These are phyloP conservation scores for Cyclotella sp. DNA, from an alignment of 108 stramenopile genomes.

Conservation along the genomic window DNA sequence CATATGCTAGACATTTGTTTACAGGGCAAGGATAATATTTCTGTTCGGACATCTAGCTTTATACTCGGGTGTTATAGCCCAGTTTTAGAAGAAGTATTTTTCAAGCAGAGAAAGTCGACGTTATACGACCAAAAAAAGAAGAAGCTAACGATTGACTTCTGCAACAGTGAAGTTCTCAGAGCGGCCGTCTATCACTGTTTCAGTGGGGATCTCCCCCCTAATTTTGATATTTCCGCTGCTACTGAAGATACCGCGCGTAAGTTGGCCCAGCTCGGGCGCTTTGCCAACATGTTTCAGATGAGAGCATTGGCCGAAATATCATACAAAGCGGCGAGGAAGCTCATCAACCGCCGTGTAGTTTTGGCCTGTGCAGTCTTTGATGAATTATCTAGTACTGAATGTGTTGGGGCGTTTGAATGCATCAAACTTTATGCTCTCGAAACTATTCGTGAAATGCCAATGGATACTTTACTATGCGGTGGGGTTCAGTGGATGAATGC, in stretches of 20 bases:
- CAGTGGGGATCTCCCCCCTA: slow-evolving; percentile 51
- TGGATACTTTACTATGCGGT: slow-evolving; percentile 49
- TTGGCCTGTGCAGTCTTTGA: slow-evolving; percentile 75
- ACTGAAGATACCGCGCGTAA: slow-evolving; percentile 53
- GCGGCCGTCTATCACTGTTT: slow-evolving; percentile 66
- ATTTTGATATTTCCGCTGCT: slow-evolving; percentile 47
- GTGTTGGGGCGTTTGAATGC: slow-evolving; percentile 33
- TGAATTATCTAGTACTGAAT: slow-evolving; percentile 59
- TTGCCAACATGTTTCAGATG: slow-evolving; percentile 58
- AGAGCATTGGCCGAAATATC: slow-evolving; percentile 45
- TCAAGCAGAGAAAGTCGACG: slow-evolving; percentile 29
- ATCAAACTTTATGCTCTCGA: slow-evolving; percentile 53
- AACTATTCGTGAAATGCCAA: slow-evolving; percentile 54
- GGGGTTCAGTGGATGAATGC: slow-evolving; percentile 64
- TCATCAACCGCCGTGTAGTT: slow-evolving; percentile 54
- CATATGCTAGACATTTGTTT: slow-evolving; percentile 60
- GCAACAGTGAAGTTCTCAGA: slow-evolving; percentile 40
- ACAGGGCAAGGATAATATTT: slow-evolving; percentile 47
- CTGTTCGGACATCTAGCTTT: slow-evolving; percentile 55
- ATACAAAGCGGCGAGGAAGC: slow-evolving; percentile 47
- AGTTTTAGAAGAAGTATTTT: slow-evolving; percentile 61
- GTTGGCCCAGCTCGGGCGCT: slow-evolving; percentile 60
- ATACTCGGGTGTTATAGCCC: slow-evolving; percentile 55
- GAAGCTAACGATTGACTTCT: slow-evolving; percentile 40
- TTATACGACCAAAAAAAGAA: slow-evolving; percentile 14